phyloP scores from a whole-genome alignment of 768 basidiomycete species.

The Naganishia friedmannii region DNA sequence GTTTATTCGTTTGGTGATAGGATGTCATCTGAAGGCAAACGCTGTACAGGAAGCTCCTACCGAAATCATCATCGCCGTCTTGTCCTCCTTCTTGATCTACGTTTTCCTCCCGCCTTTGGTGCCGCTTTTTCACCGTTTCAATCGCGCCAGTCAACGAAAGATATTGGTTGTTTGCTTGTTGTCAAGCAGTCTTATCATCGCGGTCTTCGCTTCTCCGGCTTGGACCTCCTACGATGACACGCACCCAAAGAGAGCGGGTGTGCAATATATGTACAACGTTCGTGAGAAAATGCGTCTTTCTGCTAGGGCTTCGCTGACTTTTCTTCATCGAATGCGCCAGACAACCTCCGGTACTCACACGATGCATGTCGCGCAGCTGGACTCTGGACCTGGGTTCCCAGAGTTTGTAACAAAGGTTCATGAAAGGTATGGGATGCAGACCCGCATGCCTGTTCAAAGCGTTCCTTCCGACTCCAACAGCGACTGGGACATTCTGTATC shows the following conservation, averaged over 20 bases:
- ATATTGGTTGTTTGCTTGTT: conserved; percentile 56
- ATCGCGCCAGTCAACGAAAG: conserved; percentile 53
- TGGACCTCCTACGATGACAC: conserved; percentile 67
- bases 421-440: conserved; percentile 58
- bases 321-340: conserved; percentile 44
- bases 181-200: conserved; percentile 53
- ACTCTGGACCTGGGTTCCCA: conserved; percentile 73
- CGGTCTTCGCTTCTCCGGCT: conserved; percentile 57
- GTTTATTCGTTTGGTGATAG: background rate
- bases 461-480: conserved; percentile 72
- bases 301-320: background rate
- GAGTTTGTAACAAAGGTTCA: conserved; percentile 64
- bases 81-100: conserved; percentile 63
- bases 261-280: conserved; percentile 82
- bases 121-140: conserved; percentile 74
- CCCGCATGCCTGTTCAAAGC: conserved; percentile 55
- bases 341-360: conserved; percentile 65
- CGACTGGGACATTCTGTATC: conserved; percentile 71
- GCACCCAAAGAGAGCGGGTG: conserved; percentile 84
- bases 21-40: background rate
- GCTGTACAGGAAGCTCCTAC: conserved; percentile 65
- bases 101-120: conserved; percentile 62
- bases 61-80: conserved; percentile 80
- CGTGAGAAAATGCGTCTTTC: background rate
- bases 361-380: conserved; percentile 76